Evolutionary conservation across 1,284 basidiomycete species (phyloP), one percentile per base, ranked within the genome.

Genomic region (Apiotrichum laibachii): DNA sequence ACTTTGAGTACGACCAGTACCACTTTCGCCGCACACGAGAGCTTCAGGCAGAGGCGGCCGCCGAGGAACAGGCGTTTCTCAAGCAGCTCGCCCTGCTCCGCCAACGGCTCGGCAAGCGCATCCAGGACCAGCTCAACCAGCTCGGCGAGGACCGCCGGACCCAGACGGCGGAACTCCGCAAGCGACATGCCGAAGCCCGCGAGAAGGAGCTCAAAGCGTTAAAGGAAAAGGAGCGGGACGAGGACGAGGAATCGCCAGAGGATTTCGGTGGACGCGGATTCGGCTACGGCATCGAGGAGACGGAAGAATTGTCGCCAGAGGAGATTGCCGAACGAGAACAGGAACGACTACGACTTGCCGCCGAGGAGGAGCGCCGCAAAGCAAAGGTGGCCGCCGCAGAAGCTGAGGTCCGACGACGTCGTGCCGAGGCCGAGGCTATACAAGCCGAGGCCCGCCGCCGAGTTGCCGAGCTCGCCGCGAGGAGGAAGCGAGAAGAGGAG

Each of bases 1-100:
- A 50, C 19, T 39, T 50, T 13, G 49, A 50, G 49, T 50, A 21
- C 18, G 49, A 50, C 49, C 49, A 50, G 37, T 19, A 50, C 49
- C 49, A 50, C 35, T 50, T 50, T 18, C 34, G 34, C 19, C 49
- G 49, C n/a, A 39, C 49, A 19, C 49, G 49, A 18, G 49, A 50
- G 21, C 49, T 50, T 21, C 49, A 50, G 22, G 49, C 49, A 19
- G 49, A 50, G 37, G 49, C 49, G 2, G 49, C 49, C 10, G 49
- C 49, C 49, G 49, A 50, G 35, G 49, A 50, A 16, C 49, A 50
- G 49, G 49, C 49, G 5, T 7, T 50, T 11, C 15, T 50, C 11
- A 35, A 35, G 2, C 35, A 50, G 49, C 49, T 50, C 21, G 49
- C 49, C 8, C 10, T 22, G 7, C 49, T 50, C 11, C 34, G 49